Evolutionary conservation across 495 filamentous ascomycete genomes (phyloP).

Genomic region (Antarctomyces pellizariae): DNA sequence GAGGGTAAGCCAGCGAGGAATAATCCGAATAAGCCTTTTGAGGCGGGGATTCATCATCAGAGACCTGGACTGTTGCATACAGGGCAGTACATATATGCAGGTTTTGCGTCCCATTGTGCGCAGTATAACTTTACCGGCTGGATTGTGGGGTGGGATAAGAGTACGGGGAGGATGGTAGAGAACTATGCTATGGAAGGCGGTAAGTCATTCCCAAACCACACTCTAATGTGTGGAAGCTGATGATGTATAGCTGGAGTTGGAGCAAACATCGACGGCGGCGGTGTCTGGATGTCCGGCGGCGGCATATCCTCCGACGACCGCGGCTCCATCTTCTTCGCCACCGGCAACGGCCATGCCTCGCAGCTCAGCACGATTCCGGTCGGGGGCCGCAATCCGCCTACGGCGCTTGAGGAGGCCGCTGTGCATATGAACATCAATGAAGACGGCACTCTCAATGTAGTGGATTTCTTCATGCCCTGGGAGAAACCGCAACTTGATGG

Average conservation of each 20-base stretch:
- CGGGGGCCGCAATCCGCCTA: conserved; percentile 17
- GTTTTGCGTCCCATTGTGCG: conserved; percentile 23
- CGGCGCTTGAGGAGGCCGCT: conserved; percentile 20
- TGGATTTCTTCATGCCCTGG: conserved; percentile 21
- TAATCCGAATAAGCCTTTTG: conserved; percentile 19
- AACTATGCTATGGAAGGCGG: conserved; percentile 18
- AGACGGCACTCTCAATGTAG: conserved; percentile 16
- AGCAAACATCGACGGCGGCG: conserved; percentile 12
- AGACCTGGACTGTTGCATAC: conserved; percentile 19
- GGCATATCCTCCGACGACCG: conserved; percentile 17
- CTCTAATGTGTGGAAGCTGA: conserved; percentile 1
- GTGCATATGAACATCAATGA: conserved; percentile 18
- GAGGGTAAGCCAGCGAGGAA: conserved; percentile 19
- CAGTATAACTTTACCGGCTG: conserved; percentile 25
- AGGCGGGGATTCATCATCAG: conserved; percentile 20
- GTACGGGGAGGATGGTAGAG: conserved; percentile 17
- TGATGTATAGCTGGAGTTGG: conserved; percentile 11
- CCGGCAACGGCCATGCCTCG: conserved; percentile 22
- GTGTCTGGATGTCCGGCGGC: conserved; percentile 21
- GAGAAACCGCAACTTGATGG: conserved; percentile 19
- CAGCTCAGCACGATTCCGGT: conserved; percentile 16
- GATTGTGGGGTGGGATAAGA: conserved; percentile 22
- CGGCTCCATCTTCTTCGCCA: conserved; percentile 19
- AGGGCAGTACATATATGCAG: conserved; percentile 19
- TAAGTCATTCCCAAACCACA: conserved; percentile 8